These are phyloP conservation scores for Agaricus subrufescens DNA, from an alignment of 768 basidiomycete genomes.

Conservation along the genomic window DNA sequence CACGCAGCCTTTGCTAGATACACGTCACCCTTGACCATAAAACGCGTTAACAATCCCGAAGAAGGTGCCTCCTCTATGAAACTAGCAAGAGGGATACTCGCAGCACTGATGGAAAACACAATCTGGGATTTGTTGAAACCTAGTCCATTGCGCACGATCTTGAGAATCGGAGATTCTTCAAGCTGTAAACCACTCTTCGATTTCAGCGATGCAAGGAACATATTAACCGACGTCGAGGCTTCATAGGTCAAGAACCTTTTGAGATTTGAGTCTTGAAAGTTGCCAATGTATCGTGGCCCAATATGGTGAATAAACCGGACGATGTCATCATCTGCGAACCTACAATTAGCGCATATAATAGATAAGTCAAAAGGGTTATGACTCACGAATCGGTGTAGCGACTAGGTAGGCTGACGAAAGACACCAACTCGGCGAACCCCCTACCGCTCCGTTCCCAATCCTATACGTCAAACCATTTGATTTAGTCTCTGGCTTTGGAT, in stretches of 20 bases:
- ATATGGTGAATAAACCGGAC: constrained; percentile 76
- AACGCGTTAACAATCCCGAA: not conserved
- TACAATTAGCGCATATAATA: constrained; percentile 5
- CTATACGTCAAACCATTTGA: constrained; percentile 37
- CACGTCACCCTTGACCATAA: constrained; percentile 47
- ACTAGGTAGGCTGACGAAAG: constrained; percentile 63
- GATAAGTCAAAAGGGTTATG: not conserved
- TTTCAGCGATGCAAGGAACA: constrained; percentile 54
- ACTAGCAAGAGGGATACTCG: constrained; percentile 11
- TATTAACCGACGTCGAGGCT: constrained; percentile 78
- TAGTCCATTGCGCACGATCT: constrained; percentile 46
- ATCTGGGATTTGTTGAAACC: constrained; percentile 23
- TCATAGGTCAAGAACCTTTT: constrained; percentile 81
- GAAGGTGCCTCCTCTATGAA: not conserved
- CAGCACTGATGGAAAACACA: constrained; percentile 18
- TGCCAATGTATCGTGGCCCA: constrained; percentile 71
- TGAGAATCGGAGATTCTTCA: constrained; percentile 32
- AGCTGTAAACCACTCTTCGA: constrained; percentile 20
- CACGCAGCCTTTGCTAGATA: constrained; percentile 55
- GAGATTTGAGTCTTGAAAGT: constrained; percentile 69
- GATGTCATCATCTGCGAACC: constrained; percentile 55
- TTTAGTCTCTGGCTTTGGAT: constrained; percentile 47
- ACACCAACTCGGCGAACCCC: constrained; percentile 57
- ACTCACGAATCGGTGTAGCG: constrained; percentile 50
- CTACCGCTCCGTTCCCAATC: constrained; percentile 41